Evolutionary conservation across 73 alveolate genomes (phyloP).

Genomic region (Paramecium biaurelia): DNA sequence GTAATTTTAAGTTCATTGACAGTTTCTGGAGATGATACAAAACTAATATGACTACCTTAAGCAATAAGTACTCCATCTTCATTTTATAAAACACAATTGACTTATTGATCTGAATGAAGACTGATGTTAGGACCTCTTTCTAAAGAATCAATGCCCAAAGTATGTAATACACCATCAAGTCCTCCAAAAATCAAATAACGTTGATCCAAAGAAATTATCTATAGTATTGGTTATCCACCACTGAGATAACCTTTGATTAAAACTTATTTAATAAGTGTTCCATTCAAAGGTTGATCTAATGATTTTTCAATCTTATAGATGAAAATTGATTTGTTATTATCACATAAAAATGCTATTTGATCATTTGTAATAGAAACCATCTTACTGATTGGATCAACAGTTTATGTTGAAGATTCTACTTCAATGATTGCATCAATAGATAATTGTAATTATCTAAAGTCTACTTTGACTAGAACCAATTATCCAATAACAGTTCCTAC

Average conservation of each 20-base stretch:
- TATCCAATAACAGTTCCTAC: not conserved
- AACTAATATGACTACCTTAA: not conserved
- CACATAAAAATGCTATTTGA: not conserved
- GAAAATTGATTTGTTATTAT: not conserved
- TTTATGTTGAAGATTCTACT: not conserved
- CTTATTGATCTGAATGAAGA: not conserved
- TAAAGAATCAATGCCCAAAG: not conserved
- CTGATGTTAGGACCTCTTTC: constrained; percentile 30
- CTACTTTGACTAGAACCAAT: not conserved
- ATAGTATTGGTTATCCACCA: not conserved
- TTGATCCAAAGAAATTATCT: not conserved
- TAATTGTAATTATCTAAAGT: not conserved
- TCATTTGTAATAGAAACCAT: not conserved
- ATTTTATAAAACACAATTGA: not conserved
- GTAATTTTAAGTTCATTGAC: not conserved
- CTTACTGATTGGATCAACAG: not conserved
- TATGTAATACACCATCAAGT: constrained; percentile 29
- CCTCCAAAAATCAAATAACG: constrained; percentile 45
- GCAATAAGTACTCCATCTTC: not conserved
- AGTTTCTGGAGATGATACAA: not conserved
- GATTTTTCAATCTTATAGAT: constrained; percentile 29
- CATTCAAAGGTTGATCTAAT: not conserved
- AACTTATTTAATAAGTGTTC: constrained; percentile 2
- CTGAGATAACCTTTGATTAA: not conserved
- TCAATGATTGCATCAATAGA: not conserved